phyloP scores from a whole-genome alignment of 2,329 filamentous ascomycete species.

The Alternaria atra region DNA sequence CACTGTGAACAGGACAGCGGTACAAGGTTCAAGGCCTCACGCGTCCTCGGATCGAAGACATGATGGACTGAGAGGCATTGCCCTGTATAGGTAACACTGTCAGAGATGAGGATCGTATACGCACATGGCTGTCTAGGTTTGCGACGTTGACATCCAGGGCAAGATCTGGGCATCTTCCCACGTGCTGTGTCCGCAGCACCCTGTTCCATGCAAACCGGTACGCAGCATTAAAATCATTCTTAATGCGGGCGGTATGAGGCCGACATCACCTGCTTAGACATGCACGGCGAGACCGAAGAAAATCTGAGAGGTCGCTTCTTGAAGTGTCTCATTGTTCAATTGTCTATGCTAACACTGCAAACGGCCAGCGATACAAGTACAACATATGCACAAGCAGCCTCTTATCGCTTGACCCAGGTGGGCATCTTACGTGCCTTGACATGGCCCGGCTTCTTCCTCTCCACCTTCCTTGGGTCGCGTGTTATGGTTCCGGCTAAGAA shows the following conservation, averaged over 20 bases:
- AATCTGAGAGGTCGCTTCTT: background rate
- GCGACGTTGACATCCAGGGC: background rate
- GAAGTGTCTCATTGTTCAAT: slow-evolving; percentile 18
- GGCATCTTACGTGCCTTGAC: slow-evolving; percentile 98
- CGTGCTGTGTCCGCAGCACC: background rate
- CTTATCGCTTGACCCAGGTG: slow-evolving; percentile 88
- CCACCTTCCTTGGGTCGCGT: slow-evolving; percentile 88
- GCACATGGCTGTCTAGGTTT: slow-evolving; percentile 4
- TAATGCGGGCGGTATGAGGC: background rate
- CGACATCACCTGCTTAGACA: background rate
- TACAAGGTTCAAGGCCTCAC: slow-evolving; percentile 9
- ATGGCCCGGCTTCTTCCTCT: slow-evolving; percentile 97
- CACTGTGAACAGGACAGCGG: slow-evolving; percentile 13
- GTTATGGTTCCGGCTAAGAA: slow-evolving; percentile 86
- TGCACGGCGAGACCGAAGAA: background rate
- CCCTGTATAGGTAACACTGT: background rate
- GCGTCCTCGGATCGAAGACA: background rate
- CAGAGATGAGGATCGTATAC: background rate
- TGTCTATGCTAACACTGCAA: slow-evolving; percentile 24
- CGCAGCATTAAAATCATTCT: background rate
- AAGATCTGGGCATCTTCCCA: background rate
- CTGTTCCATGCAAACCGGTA: background rate
- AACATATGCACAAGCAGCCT: slow-evolving; percentile 37
- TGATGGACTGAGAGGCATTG: background rate
- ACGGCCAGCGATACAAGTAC: slow-evolving; percentile 22